Base-by-base conservation (phyloP, 2,329 filamentous ascomycete species). In the Trematosphaeria pertusa region DNA sequence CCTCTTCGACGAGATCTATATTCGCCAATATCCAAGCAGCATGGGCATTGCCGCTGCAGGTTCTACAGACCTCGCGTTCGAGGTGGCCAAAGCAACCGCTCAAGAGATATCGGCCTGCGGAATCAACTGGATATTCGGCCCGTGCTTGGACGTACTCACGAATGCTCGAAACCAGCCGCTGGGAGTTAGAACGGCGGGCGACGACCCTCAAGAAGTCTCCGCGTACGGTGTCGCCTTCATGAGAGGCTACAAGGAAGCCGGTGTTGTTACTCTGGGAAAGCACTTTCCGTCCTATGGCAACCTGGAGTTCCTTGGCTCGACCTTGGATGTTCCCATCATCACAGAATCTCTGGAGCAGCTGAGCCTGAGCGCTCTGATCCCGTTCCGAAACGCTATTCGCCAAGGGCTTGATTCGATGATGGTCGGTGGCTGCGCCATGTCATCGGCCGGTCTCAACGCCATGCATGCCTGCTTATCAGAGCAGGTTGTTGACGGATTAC, bases 211-310 rank as follows among this genome's bases (percentile, higher is more conserved):
- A 62, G 91, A 97, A 74, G 93, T 95, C 1, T 96, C 92, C 0
- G 88, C 91, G 48, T 97, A 93, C 73, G 91, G 90, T 37, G 89
- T 95, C 36, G 89, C 92, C 18, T 91, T 89, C 48, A 88, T 97
- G 76, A 92, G 88, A 67, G 94, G 94, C 33, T 96, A 95, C 71
- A 91, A 93, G 61, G 90, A 96, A 69, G 92, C 89, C 9, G 92
- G 93, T 0, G 75, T 97, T 35, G 89, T 87, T 2, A 95, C 91
- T 0, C 91, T 94, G 65, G 93, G 93, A 46, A 97, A 97, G 70
- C 93, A 97, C 71, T 97, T 97, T 60, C 93, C 93, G 3, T 96
- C 91, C 0, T 97, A 97, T 65, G 93, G 93, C 22, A 97, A 96
- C 62, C 78, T 97, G 14, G 92, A 97, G 69, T 96, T 97, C 61